Percentiles rank a stretch among this genome's conserved stretches.
These are phyloP conservation scores for Tylopilus felleus DNA, from an alignment of 768 basidiomycete species.

Conservation along the genomic window DNA sequence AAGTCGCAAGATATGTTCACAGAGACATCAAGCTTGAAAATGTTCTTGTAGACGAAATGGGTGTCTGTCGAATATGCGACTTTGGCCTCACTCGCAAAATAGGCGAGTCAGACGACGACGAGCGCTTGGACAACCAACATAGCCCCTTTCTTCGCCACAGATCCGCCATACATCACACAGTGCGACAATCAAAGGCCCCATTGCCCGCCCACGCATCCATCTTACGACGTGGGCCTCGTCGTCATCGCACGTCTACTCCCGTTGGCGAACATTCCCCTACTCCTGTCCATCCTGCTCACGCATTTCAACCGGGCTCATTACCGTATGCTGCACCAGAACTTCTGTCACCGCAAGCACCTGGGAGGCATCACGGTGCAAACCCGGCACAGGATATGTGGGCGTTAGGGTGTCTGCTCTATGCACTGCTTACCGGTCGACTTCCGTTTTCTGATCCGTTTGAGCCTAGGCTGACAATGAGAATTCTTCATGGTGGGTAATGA, in stretches of 20 bases:
- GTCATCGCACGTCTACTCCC: conserved; percentile 49
- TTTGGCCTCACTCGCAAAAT: conserved; percentile 78
- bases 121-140: conserved; percentile 17
- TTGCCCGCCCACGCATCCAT: conserved; percentile 14
- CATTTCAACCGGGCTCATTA: conserved; percentile 76
- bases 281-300: conserved; percentile 33
- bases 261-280: conserved; percentile 29
- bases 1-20: conserved; percentile 74
- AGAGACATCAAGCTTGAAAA: conserved; percentile 98
- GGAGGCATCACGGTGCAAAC: conserved; percentile 33
- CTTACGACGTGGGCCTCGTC: conserved; percentile 37
- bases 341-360: conserved; percentile 55
- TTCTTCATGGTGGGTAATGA: conserved; percentile 66
- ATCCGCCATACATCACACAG: conserved; percentile 27
- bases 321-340: conserved; percentile 92
- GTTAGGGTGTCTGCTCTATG: conserved; percentile 84
- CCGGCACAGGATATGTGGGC: conserved; percentile 97
- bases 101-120: conserved; percentile 44
- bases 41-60: conserved; percentile 85
- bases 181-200: conserved; percentile 24
- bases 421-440: conserved; percentile 76
- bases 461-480: conserved; percentile 88
- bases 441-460: conserved; percentile 91
- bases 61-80: conserved; percentile 81
- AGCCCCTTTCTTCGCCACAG: conserved; percentile 20